phyloP scores from a whole-genome alignment of 2,329 filamentous ascomycete genomes.

The Alternaria hordeiaustralica region DNA sequence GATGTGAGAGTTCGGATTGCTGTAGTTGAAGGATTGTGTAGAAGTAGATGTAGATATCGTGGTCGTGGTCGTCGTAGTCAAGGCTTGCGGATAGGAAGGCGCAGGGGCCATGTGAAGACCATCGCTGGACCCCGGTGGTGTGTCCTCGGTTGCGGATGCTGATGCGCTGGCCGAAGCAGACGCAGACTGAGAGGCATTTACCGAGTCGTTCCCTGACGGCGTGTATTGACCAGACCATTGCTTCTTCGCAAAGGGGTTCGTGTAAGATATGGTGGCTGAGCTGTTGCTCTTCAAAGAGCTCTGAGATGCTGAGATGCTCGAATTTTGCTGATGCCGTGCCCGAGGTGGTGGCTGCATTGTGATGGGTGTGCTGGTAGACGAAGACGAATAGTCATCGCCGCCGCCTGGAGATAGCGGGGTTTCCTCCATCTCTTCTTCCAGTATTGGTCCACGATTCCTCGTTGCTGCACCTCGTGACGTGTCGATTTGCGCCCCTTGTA shows the following conservation, averaged over 20 bases:
- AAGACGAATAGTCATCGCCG: slow-evolving; percentile 36
- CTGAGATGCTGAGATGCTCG: slow-evolving; percentile 43
- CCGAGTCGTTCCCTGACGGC: slow-evolving; percentile 32
- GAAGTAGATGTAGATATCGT: slow-evolving; percentile 17
- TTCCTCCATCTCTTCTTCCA: slow-evolving; percentile 34
- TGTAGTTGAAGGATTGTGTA: slow-evolving; percentile 23
- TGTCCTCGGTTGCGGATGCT: slow-evolving; percentile 44
- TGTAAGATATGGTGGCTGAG: slow-evolving; percentile 30
- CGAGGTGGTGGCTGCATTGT: slow-evolving; percentile 42
- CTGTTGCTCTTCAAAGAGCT: slow-evolving; percentile 40
- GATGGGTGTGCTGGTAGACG: slow-evolving; percentile 43
- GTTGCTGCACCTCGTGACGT: slow-evolving; percentile 41
- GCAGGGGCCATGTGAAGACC: slow-evolving; percentile 44
- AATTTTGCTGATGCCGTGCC: slow-evolving; percentile 38
- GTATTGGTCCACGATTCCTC: slow-evolving; percentile 35
- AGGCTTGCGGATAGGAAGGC: slow-evolving; percentile 39
- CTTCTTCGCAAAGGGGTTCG: slow-evolving; percentile 35
- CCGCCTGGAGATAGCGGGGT: slow-evolving; percentile 31
- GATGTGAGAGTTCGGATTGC: slow-evolving; percentile 36
- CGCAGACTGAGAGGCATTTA: slow-evolving; percentile 34
- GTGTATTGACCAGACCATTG: slow-evolving; percentile 29
- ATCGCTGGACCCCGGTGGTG: slow-evolving; percentile 46
- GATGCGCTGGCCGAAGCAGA: slow-evolving; percentile 41
- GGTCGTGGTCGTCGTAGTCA: slow-evolving; percentile 31
- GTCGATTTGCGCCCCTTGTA: slow-evolving; percentile 47